Base-by-base conservation (phyloP, 352 stramenopile genomes). In the Blastocystis sp. region DNA sequence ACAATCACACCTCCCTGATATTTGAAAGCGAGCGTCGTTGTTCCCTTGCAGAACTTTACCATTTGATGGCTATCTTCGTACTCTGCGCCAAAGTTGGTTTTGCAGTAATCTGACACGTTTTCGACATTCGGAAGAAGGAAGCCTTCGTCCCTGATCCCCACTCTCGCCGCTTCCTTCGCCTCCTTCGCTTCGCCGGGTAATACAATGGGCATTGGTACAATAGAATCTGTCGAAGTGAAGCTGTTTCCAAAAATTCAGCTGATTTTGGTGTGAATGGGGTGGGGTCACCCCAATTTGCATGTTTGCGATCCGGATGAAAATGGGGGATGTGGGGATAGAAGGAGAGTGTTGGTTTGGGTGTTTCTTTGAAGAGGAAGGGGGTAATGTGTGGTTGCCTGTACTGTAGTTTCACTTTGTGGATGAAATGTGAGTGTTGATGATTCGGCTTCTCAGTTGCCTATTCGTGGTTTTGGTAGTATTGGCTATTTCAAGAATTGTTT, bases 11-110 rank as follows among this genome's bases (percentile, higher is more conserved):
- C 94, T 62, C 94, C 94, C 88, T 98, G 92, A 92, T 98, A 98
- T 91, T 98, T 98, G 92, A 99, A 99, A 48, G 96, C 97, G 19
- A 99, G 92, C 48, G 97, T 99, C 14, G 97, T 99, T 60, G 97
- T 99, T 74, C 97, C 97, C 91, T 99, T 99, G 67, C 95, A 95
- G 90, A 99, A 99, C 91, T 98, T 94, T 77, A 98, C 91, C 74
- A 91, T 91, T 90, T 99, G 95, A 62, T 95, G 91, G 62, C 96
- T 94, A 90, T 99, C 97, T 69, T 95, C 94, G 91, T 98, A 98
- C 84, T 96, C 94, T 76, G 96, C 96, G 88, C 96, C 95, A 90
- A 99, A 97, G 91, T 99, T 96, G 79, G 91, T 94, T 82, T 95
- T 94, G 82, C 94, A 97, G 89, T 98, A 99, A 41, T 93, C 91